phyloP scores from a whole-genome alignment of 257 asterid genomes.

The Nicotiana tabacum region DNA sequence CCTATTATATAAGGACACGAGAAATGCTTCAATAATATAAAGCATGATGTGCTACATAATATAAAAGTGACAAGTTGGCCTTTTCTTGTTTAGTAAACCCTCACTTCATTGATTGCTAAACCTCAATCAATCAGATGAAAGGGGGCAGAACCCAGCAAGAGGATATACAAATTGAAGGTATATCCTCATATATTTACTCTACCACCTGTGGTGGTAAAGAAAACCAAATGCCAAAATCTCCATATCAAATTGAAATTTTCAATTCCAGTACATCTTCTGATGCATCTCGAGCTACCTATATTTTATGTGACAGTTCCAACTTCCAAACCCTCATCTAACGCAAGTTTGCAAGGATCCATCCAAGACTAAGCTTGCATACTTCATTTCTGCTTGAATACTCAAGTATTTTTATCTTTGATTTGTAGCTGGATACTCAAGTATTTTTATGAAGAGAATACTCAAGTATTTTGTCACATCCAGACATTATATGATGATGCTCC shows the following conservation, averaged over 20 bases:
- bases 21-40: neutral
- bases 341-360: neutral
- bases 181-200: neutral
- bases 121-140: neutral
- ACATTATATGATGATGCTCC: neutral
- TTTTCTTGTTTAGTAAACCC: neutral
- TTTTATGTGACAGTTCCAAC: neutral
- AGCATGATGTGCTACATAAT: neutral
- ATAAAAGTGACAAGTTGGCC: neutral
- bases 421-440: neutral
- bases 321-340: neutral
- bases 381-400: neutral
- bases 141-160: neutral
- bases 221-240: neutral
- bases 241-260: neutral
- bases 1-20: conserved; percentile 32
- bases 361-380: neutral
- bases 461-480: neutral
- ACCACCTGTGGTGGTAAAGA: neutral
- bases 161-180: neutral
- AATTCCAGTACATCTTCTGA: neutral
- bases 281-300: neutral
- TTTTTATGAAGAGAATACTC: neutral
- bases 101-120: neutral
- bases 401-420: neutral